A percentile compares a stretch with the other conserved stretches of the same genome.
Evolutionary conservation across 805 yeast species (phyloP).

Genomic region (Pichia cephalocereana): DNA sequence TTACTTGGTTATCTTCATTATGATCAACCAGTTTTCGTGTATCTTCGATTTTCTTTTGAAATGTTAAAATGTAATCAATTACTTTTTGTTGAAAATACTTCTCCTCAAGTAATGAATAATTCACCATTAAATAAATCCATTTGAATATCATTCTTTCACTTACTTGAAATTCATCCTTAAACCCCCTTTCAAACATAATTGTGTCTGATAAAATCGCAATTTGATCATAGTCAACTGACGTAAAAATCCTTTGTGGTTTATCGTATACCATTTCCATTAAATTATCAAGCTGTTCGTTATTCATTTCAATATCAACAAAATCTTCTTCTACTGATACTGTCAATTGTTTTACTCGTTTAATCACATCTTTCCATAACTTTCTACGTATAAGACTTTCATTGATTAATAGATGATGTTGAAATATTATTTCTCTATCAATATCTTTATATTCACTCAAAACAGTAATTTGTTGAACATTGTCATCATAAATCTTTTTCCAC

Average conservation of each 20-base stretch:
- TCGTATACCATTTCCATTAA: neutral
- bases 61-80: neutral
- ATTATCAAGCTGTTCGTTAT: neutral
- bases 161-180: neutral
- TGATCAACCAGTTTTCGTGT: neutral
- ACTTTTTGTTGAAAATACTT: neutral
- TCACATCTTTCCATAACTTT: neutral
- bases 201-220: neutral
- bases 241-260: neutral
- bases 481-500: neutral
- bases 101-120: neutral
- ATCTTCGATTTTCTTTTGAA: conserved; percentile 1
- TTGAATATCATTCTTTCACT: neutral
- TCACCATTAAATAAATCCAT: conserved; percentile 7
- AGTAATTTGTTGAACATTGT: neutral
- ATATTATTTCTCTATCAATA: neutral
- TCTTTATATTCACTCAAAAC: no score
- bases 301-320: neutral
- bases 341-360: neutral
- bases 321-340: neutral
- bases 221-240: neutral
- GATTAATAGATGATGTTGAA: conserved; percentile 3
- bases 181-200: conserved; percentile 1
- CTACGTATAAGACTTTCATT: neutral
- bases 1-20: conserved; percentile 6